Percentiles rank a stretch among this genome's conserved stretches.
Conservation (phyloP, 2,329 filamentous ascomycete genomes). For the Aspergillus brasiliensis region DNA sequence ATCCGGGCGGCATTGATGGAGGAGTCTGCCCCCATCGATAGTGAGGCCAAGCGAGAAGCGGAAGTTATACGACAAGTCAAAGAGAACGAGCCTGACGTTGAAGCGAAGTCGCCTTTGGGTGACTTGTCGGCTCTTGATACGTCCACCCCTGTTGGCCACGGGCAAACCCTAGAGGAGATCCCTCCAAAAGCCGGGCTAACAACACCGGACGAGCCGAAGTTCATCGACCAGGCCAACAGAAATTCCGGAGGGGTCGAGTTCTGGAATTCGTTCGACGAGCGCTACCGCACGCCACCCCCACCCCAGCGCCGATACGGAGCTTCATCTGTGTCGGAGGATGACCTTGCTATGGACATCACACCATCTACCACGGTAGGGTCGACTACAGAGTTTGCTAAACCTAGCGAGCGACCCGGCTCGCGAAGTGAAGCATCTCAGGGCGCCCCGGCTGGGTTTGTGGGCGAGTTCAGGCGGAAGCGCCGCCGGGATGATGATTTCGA, state of each 20-base stretch:
- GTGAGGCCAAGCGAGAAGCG: constrained; percentile 85
- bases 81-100: constrained; percentile 74
- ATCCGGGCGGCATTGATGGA: constrained; percentile 88
- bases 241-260: constrained; percentile 73
- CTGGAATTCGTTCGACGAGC: constrained; percentile 78
- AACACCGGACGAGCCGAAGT: constrained; percentile 64
- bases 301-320: constrained; percentile 58
- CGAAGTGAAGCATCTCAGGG: constrained; percentile 47
- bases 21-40: constrained; percentile 83
- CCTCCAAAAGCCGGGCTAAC: constrained; percentile 35
- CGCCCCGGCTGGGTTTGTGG: constrained; percentile 56
- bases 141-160: constrained; percentile 17
- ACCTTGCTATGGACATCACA: constrained; percentile 43
- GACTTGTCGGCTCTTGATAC: constrained; percentile 57
- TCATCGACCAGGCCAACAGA: constrained; percentile 72
- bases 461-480: constrained; percentile 78
- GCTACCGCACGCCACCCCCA: constrained; percentile 66
- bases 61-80: constrained; percentile 95
- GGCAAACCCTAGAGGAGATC: constrained; percentile 19
- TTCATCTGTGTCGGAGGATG: constrained; percentile 50
- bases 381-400: constrained; percentile 32
- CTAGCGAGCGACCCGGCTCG: constrained; percentile 39
- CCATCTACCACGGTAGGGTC: constrained; percentile 36
- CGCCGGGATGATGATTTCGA: constrained; percentile 90
- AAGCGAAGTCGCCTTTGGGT: constrained; percentile 40